phyloP scores from a whole-genome alignment of 2,329 filamentous ascomycete genomes.

The Aspergillus texensis region DNA sequence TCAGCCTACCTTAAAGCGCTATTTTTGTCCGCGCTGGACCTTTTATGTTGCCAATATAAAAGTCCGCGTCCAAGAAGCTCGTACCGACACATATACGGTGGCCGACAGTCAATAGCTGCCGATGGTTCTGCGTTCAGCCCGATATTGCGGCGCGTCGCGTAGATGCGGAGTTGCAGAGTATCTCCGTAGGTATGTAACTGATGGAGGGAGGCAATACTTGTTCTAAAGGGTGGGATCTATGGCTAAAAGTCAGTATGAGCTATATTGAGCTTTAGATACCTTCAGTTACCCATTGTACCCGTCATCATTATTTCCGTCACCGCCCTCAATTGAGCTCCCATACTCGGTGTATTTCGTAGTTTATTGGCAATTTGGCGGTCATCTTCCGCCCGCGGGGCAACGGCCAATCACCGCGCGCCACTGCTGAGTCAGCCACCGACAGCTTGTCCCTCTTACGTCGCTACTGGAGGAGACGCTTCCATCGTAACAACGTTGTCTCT shows the following conservation, averaged over 20 bases:
- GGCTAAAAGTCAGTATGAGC: not conserved
- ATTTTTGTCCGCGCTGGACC: slow-evolving; percentile 27
- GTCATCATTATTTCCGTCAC: not conserved
- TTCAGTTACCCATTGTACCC: not conserved
- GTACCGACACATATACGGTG: slow-evolving; percentile 49
- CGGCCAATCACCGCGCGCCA: slow-evolving; percentile 14
- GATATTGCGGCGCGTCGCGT: slow-evolving; percentile 15
- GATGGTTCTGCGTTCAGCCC: slow-evolving; percentile 1
- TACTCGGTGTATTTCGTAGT: not conserved
- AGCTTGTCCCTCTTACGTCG: slow-evolving; percentile 26
- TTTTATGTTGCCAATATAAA: slow-evolving; percentile 44
- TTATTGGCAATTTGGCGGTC: not conserved
- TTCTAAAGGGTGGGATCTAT: not conserved
- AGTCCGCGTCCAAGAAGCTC: slow-evolving; percentile 48
- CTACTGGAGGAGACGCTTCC: slow-evolving; percentile 9
- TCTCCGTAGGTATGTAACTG: not conserved
- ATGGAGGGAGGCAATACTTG: not conserved
- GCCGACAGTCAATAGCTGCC: slow-evolving; percentile 7
- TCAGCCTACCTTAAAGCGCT: slow-evolving; percentile 28
- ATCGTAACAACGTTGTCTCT: slow-evolving; percentile 9
- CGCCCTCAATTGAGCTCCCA: too few relatives aligned
- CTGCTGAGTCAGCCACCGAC: slow-evolving; percentile 18
- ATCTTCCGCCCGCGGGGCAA: slow-evolving; percentile 16
- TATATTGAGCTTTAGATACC: too few relatives aligned
- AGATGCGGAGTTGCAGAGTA: slow-evolving; percentile 3